A percentile compares a stretch with the other conserved stretches of the same genome.
Evolutionary conservation across 352 stramenopile genomes (phyloP).

Genomic region (Globisporangium takayamanum): DNA sequence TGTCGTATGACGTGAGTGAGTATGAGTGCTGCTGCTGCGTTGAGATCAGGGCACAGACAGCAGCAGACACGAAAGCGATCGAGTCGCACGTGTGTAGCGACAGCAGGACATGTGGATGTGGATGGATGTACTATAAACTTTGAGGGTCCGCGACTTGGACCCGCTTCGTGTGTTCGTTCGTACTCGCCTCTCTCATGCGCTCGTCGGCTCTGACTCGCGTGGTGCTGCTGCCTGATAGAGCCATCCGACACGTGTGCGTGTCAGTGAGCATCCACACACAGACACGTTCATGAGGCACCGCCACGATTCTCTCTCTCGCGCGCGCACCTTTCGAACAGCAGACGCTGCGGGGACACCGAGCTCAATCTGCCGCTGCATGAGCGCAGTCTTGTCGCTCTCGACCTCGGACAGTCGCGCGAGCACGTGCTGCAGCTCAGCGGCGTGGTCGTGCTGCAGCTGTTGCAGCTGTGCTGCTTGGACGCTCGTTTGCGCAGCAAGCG

Average conservation of each 20-base stretch:
- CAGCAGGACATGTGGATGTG: neutral
- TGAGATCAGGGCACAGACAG: neutral
- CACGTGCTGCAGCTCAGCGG: conserved; percentile 53
- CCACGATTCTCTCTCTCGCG: too few species aligned
- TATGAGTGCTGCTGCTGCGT: neutral
- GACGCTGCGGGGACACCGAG: conserved; percentile 18
- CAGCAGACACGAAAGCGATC: neutral
- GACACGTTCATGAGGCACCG: too few species aligned
- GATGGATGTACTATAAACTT: too few species aligned
- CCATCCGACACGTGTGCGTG: too few species aligned
- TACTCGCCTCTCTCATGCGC: too few species aligned
- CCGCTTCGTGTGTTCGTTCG: too few species aligned
- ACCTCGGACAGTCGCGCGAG: conserved; percentile 52
- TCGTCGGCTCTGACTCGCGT: too few species aligned
- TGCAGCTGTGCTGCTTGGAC: conserved; percentile 34
- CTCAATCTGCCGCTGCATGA: conserved; percentile 54
- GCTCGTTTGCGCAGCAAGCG: conserved; percentile 34
- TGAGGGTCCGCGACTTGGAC: too few species aligned
- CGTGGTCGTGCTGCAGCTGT: conserved; percentile 54
- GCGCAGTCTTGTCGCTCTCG: conserved; percentile 59
- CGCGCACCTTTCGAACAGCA: neutral
- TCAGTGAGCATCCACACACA: too few species aligned
- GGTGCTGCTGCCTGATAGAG: too few species aligned
- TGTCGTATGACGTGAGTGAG: neutral
- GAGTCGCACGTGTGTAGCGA: too few species aligned